Evolutionary conservation across 148 eudicot genomes (phyloP).

Genomic region (Pouteria glomerata): DNA sequence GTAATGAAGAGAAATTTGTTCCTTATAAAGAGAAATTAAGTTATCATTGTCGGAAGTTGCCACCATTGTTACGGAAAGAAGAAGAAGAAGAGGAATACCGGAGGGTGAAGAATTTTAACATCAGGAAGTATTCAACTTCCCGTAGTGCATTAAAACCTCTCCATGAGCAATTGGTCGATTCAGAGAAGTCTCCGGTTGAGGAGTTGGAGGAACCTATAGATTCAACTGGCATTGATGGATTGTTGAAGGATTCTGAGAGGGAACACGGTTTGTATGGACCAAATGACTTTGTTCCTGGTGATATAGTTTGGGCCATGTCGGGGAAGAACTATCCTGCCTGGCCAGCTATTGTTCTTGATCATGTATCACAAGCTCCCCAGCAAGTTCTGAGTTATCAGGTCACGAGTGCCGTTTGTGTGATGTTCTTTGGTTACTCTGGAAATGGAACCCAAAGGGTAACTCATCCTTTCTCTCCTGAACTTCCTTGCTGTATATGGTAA

Average conservation of each 20-base stretch:
- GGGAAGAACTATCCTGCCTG: conserved; percentile 81
- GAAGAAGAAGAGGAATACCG: conserved; percentile 25
- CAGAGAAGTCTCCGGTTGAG: conserved; percentile 24
- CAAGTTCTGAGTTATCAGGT: conserved; percentile 65
- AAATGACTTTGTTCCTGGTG: conserved; percentile 58
- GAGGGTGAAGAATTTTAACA: conserved; percentile 19
- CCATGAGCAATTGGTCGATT: conserved; percentile 34
- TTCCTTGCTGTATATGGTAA: conserved; percentile 1
- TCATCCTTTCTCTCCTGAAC: neutral
- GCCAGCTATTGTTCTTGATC: conserved; percentile 95
- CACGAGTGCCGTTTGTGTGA: conserved; percentile 63
- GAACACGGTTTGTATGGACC: conserved; percentile 19
- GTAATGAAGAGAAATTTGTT: conserved; percentile 27
- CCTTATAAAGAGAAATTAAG: conserved; percentile 26
- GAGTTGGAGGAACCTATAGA: conserved; percentile 18
- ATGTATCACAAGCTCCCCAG: conserved; percentile 65
- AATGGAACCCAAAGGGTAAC: conserved; percentile 85
- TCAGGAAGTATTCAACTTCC: conserved; percentile 32
- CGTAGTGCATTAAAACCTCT: conserved; percentile 30
- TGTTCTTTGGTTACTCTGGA: conserved; percentile 90
- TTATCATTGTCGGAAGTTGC: conserved; percentile 20
- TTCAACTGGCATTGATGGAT: conserved; percentile 24
- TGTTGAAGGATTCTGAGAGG: conserved; percentile 22
- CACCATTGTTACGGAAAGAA: conserved; percentile 27
- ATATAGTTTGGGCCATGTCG: conserved; percentile 84